These are phyloP conservation scores for Scopulariopsis brevicaulis DNA, from an alignment of 2,329 filamentous ascomycete species.

Conservation along the genomic window DNA sequence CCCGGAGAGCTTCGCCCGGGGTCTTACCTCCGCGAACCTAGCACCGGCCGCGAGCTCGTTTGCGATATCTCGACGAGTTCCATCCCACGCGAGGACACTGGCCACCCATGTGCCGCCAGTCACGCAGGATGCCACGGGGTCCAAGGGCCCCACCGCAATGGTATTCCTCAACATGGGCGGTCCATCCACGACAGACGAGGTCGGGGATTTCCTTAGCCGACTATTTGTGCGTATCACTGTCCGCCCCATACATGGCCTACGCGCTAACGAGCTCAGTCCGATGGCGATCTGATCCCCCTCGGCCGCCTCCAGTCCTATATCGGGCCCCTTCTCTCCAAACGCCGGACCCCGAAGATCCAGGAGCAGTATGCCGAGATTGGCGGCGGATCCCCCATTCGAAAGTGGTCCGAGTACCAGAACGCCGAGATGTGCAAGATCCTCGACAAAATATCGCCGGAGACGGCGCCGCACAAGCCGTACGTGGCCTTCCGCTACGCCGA, in stretches of 20 bases:
- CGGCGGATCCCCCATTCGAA: constrained; percentile 93
- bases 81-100: constrained; percentile 13
- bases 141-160: constrained; percentile 85
- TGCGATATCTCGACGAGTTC: background rate
- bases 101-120: constrained; percentile 54
- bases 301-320: constrained; percentile 85
- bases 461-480: constrained; percentile 93
- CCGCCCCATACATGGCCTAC: constrained; percentile 7
- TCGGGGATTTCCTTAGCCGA: constrained; percentile 78
- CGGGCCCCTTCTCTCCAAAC: constrained; percentile 72
- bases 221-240: constrained; percentile 60
- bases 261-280: constrained; percentile 46
- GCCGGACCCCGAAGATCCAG: constrained; percentile 90
- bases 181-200: constrained; percentile 77
- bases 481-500: constrained; percentile 94
- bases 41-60: background rate
- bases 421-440: constrained; percentile 95
- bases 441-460: constrained; percentile 81
- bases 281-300: constrained; percentile 90
- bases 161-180: constrained; percentile 99
- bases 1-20: constrained; percentile 15
- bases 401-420: constrained; percentile 94
- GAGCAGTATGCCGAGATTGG: constrained; percentile 94
- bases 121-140: constrained; percentile 60
- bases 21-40: constrained; percentile 2